Percentiles rank a stretch among this genome's conserved stretches.
Evolutionary conservation across 345 rosid species (phyloP).

Genomic region (Eucalyptus dawsonii): DNA sequence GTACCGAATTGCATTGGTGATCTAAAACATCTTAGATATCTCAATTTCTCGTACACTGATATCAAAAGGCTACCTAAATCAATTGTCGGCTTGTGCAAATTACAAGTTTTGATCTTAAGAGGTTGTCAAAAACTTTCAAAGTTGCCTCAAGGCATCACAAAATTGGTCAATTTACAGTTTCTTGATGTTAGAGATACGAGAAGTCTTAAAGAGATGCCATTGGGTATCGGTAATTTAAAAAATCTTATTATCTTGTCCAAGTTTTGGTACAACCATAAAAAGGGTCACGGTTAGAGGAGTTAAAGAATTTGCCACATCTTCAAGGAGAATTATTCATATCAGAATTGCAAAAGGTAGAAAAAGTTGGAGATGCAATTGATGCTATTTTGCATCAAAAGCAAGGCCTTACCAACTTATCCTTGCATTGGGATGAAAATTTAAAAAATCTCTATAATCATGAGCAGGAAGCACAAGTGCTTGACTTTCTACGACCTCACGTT

Average conservation of each 20-base stretch:
- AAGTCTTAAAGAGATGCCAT: neutral
- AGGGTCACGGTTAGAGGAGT: neutral
- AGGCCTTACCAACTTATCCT: neutral
- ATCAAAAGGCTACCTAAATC: neutral
- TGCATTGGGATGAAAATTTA: neutral
- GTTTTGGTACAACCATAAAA: neutral
- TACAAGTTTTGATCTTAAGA: neutral
- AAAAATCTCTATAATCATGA: neutral
- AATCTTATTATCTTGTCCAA: neutral
- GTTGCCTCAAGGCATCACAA: neutral
- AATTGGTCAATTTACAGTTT: neutral
- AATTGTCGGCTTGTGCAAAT: neutral
- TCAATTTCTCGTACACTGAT: neutral
- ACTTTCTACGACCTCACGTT: neutral
- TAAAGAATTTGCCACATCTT: neutral
- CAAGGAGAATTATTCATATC: neutral
- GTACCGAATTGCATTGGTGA: neutral
- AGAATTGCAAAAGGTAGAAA: neutral
- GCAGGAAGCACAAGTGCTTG: neutral
- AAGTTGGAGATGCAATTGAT: neutral
- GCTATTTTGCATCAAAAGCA: neutral
- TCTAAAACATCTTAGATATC: neutral
- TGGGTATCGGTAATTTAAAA: neutral
- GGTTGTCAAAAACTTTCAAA: neutral
- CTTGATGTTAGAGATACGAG: neutral